These are phyloP conservation scores for Paracamarosporium sp. DNA, from an alignment of 2,329 filamentous ascomycete species.

Conservation along the genomic window DNA sequence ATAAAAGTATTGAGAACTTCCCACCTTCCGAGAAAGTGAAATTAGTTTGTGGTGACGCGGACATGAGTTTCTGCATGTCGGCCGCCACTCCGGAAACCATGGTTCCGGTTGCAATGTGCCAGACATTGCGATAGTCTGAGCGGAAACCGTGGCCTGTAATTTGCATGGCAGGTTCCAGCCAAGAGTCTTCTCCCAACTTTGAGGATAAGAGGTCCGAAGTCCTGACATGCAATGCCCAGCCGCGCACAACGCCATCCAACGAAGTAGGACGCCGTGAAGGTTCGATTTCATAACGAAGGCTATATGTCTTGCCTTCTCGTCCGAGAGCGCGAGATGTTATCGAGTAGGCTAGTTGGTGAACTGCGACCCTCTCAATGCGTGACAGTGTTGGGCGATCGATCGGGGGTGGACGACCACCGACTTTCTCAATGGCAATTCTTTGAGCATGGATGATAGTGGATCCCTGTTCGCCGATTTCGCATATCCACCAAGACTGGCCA, in stretches of 20 bases:
- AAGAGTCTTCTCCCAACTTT: conserved; percentile 28
- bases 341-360: conserved; percentile 40
- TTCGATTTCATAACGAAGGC: conserved; percentile 25
- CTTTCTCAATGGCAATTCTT: conserved; percentile 32
- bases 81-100: conserved; percentile 43
- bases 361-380: conserved; percentile 48
- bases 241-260: conserved; percentile 18
- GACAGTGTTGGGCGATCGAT: conserved; percentile 36
- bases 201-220: conserved; percentile 33
- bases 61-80: conserved; percentile 47
- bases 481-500: conserved; percentile 48
- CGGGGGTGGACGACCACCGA: conserved; percentile 21
- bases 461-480: conserved; percentile 33
- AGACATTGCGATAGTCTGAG: conserved; percentile 36
- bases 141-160: conserved; percentile 42
- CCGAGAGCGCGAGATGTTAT: conserved; percentile 34
- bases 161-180: conserved; percentile 36
- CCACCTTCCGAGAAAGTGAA: conserved; percentile 69
- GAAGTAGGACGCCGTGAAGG: conserved; percentile 10
- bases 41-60: conserved; percentile 61
- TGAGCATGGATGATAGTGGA: conserved; percentile 36
- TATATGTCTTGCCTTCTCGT: conserved; percentile 28
- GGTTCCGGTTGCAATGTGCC: conserved; percentile 49
- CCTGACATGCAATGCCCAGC: conserved; percentile 38
- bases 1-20: conserved; percentile 68